Evolutionary conservation across 441 rosid genomes (phyloP).

Genomic region (Codiaeum variegatum): DNA sequence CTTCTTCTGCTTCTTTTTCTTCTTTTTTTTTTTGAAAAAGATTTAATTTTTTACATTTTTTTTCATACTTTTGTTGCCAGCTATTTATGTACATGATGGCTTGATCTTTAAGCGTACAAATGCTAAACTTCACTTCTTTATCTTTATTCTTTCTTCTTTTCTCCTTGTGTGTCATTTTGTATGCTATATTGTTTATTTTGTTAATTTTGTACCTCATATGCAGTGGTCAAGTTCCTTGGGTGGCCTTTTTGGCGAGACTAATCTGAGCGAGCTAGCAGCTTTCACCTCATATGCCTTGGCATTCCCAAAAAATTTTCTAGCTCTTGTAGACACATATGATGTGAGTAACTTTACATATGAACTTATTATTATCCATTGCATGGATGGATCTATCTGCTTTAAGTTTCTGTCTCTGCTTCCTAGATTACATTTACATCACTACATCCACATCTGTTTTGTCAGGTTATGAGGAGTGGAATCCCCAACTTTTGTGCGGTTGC

Average conservation of each 20-base stretch:
- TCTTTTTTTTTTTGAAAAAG: too few relatives aligned
- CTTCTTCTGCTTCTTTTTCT: too few relatives aligned
- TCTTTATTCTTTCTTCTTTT: neutral
- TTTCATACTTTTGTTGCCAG: neutral
- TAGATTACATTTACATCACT: constrained; percentile 2
- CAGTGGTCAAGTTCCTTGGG: constrained; percentile 56
- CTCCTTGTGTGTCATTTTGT: neutral
- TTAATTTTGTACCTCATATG: constrained; percentile 26
- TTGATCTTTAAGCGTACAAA: constrained; percentile 3
- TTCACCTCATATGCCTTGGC: constrained; percentile 89
- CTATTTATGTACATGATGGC: constrained; percentile 2
- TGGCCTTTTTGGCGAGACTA: constrained; percentile 73
- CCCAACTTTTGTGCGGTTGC: constrained; percentile 94
- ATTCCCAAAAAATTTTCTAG: constrained; percentile 70
- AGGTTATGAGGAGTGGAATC: constrained; percentile 88
- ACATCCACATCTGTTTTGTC: constrained; percentile 19
- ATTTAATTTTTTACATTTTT: too few relatives aligned
- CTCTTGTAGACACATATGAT: constrained; percentile 93
- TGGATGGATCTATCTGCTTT: neutral
- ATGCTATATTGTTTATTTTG: constrained; percentile 11
- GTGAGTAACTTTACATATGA: constrained; percentile 42
- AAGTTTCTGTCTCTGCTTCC: constrained; percentile 14
- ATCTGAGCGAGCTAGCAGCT: constrained; percentile 90
- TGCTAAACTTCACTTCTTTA: constrained; percentile 1
- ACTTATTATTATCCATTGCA: constrained; percentile 1